phyloP scores from a whole-genome alignment of 2,329 filamentous ascomycete genomes.

The Monosporascus sp. region DNA sequence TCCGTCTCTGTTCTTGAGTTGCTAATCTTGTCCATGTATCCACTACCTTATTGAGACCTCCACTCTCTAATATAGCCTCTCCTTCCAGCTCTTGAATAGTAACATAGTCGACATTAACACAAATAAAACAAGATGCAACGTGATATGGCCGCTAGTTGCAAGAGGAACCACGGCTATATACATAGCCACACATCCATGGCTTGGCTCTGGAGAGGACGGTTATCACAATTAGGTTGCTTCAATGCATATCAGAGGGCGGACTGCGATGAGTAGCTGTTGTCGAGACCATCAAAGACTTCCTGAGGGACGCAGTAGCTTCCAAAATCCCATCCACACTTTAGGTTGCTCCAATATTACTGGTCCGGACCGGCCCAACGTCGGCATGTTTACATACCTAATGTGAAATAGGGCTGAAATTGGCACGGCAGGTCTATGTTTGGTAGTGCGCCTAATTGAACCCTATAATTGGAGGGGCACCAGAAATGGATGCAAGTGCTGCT shows the following conservation, averaged over 20 bases:
- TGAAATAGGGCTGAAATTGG: background rate
- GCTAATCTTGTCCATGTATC: too few species aligned
- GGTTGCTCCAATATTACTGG: background rate
- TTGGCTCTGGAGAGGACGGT: background rate
- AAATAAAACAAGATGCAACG: background rate
- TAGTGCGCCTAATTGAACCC: background rate
- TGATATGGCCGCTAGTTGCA: background rate
- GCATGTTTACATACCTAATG: background rate
- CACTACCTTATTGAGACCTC: too few species aligned
- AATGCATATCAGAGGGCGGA: background rate
- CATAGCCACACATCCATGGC: background rate
- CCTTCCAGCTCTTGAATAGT: too few species aligned
- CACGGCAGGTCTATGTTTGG: background rate
- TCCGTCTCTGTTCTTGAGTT: too few species aligned
- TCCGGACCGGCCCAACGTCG: background rate
- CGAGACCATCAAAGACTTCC: too few species aligned
- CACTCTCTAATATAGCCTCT: too few species aligned
- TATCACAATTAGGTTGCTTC: background rate
- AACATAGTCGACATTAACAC: background rate
- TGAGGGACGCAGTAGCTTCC: too few species aligned
- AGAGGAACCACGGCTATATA: background rate
- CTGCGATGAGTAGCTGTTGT: background rate
- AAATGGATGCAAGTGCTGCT: background rate
- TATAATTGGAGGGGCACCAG: background rate
- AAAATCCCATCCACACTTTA: too few species aligned